Base-by-base conservation (phyloP, 495 filamentous ascomycete species). In the Bryoglossum gracile region DNA sequence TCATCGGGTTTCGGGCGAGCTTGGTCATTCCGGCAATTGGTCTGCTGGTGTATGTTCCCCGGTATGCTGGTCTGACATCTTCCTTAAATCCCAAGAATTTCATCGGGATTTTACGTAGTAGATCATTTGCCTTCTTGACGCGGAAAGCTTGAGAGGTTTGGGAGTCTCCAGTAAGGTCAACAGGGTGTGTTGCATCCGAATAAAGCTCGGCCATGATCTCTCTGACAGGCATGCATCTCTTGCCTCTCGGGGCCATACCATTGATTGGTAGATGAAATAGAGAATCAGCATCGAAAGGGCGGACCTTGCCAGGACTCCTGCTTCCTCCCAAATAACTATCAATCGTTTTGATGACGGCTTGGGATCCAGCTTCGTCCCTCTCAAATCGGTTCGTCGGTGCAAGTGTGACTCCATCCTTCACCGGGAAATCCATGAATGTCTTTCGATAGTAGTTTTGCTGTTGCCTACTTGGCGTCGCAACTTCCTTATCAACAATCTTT, bases 51-150 rank as follows among this genome's bases (percentile, higher is more conserved):
- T 81, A 84, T 0, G 94, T 96, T 6, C 92, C 92, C 49, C 80
- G 78, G 56, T 96, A 99, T 0, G 92, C 81, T 10, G 94, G 92
- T 23, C 92, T 76, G 5, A 96, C 86, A 66, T 97, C 92, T 64
- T 94, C 83, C 5, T 69, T 68, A 51, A 97, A 97, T 41, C 79
- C 76, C 4, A 99, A 66, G 23, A 83, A 82, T 59, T 95, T 96
- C 60, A 87, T 71, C 3, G 81, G 74, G 5, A 94, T 65, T 3
- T 67, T 57, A 38, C 75, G 73, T 11, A 98, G 72, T 2, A 77
- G 61, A n/a, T 78, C 60, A 30, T 30, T 5, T 30, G 6, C 6
- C 5, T 30, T 5, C 24, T 53, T 61, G 54, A n/a, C 46, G 34
- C 62, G 59, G 23, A 66, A 68, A 35, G 70, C 67, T 18, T 70